A percentile compares a stretch with the other conserved stretches of the same genome.
phyloP scores from a whole-genome alignment of 2,329 filamentous ascomycete species.

The Monosporascus cannonballus region DNA sequence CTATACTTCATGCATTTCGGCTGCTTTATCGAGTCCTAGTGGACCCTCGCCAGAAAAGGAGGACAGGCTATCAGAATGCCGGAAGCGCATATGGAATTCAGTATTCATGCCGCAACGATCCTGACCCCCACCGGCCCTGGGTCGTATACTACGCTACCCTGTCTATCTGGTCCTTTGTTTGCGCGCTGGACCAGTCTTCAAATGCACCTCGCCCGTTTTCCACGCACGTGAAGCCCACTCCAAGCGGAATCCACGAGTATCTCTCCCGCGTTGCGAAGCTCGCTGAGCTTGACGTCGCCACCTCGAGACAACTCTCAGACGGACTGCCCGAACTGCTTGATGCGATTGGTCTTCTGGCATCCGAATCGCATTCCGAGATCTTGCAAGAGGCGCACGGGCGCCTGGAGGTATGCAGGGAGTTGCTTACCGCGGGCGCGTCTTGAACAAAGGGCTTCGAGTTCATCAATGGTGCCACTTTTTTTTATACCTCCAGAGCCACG shows the following conservation, averaged over 20 bases:
- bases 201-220: constrained; percentile 43
- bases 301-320: constrained; percentile 58
- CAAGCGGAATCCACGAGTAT: constrained; percentile 34
- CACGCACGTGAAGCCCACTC: constrained; percentile 15
- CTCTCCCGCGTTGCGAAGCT: constrained; percentile 61
- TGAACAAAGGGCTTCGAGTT: too few relatives aligned
- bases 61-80: constrained; percentile 15
- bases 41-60: constrained; percentile 34
- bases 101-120: constrained; percentile 73
- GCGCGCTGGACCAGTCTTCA: constrained; percentile 60
- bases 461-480: too few relatives aligned
- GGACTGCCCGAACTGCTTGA: constrained; percentile 41
- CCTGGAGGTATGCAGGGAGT: constrained; percentile 62
- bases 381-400: constrained; percentile 70
- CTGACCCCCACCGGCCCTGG: constrained; percentile 81
- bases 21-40: constrained; percentile 74
- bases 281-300: constrained; percentile 62
- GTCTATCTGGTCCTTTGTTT: constrained; percentile 84
- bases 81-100: constrained; percentile 32
- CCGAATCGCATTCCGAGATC: constrained; percentile 55
- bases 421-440: constrained; percentile 17
- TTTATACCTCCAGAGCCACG: too few relatives aligned
- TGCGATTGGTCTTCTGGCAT: constrained; percentile 34
- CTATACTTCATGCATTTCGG: constrained; percentile 76
- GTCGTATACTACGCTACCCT: constrained; percentile 82